These are phyloP conservation scores for Phytophthora uliginosa DNA, from an alignment of 352 stramenopile genomes.

Conservation along the genomic window DNA sequence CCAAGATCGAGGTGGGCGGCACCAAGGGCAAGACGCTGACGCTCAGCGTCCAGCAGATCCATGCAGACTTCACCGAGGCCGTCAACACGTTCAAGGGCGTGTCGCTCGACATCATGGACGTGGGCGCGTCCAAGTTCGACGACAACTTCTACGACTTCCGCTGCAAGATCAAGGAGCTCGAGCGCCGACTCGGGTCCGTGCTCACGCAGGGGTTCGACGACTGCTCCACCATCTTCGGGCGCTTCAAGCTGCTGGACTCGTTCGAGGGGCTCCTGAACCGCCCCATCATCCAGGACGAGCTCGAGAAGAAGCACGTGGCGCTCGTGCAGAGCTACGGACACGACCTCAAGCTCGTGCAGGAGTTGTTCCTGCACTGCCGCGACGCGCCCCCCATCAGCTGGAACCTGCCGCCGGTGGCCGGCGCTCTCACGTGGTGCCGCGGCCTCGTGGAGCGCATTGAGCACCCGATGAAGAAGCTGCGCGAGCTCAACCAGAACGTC, in stretches of 20 bases:
- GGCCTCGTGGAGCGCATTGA: constrained; percentile 97
- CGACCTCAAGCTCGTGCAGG: constrained; percentile 98
- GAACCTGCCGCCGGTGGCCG: constrained; percentile 97
- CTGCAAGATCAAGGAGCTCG: constrained; percentile 98
- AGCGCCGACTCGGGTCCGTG: constrained; percentile 97
- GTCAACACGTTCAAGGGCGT: constrained; percentile 97
- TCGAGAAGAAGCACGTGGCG: constrained; percentile 98
- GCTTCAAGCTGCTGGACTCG: constrained; percentile 98
- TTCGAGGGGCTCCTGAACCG: constrained; percentile 97
- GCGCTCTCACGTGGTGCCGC: constrained; percentile 96
- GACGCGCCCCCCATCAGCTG: constrained; percentile 95
- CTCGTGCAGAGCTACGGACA: constrained; percentile 97
- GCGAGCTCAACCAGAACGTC: constrained; percentile 97
- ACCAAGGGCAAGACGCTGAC: constrained; percentile 98
- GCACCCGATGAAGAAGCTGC: constrained; percentile 98
- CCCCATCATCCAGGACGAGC: constrained; percentile 97
- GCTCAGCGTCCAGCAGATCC: constrained; percentile 95
- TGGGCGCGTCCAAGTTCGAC: constrained; percentile 97
- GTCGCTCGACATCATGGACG: constrained; percentile 99
- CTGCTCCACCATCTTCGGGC: constrained; percentile 97
- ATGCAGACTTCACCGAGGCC: constrained; percentile 95
- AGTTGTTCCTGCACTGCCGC: constrained; percentile 96
- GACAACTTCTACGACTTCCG: constrained; percentile 98
- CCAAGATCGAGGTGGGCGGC: constrained; percentile 98
- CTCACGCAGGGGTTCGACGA: constrained; percentile 98